Conservation (phyloP, 352 stramenopile genomes). For the Pythium utonaiense region DNA sequence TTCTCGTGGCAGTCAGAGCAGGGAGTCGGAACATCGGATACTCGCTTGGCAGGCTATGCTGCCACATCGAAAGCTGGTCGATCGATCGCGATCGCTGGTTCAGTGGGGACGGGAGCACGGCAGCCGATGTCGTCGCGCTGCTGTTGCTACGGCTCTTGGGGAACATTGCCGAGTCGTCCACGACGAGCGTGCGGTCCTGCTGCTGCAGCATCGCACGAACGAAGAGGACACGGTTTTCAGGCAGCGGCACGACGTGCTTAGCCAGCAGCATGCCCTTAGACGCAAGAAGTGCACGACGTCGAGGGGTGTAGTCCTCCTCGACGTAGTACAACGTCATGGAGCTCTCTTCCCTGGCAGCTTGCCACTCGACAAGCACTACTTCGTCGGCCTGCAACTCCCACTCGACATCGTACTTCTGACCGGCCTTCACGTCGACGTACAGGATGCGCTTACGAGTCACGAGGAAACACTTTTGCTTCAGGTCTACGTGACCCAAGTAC, state of each 20-base stretch:
- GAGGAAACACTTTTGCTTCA: slow-evolving; percentile 82
- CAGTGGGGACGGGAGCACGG: slow-evolving; percentile 23
- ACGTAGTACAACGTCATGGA: slow-evolving; percentile 64
- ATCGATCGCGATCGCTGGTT: slow-evolving; percentile 38
- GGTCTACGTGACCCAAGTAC: slow-evolving; percentile 78
- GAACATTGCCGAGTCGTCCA: slow-evolving; percentile 43
- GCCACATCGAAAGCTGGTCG: slow-evolving; percentile 38
- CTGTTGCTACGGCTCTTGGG: slow-evolving; percentile 11
- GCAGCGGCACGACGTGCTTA: slow-evolving; percentile 70
- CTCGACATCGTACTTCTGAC: slow-evolving; percentile 69
- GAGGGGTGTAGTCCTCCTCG: slow-evolving; percentile 59
- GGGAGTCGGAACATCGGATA: slow-evolving; percentile 73
- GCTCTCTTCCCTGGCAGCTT: slow-evolving; percentile 22
- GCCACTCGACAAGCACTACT: slow-evolving; percentile 74
- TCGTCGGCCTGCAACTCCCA: slow-evolving; percentile 82
- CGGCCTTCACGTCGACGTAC: slow-evolving; percentile 64
- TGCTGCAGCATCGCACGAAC: slow-evolving; percentile 85
- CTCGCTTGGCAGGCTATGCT: slow-evolving; percentile 37
- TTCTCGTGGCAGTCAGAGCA: slow-evolving; percentile 12
- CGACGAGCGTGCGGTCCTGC: slow-evolving; percentile 70
- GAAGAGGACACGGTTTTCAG: slow-evolving; percentile 75
- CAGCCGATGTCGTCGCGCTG: slow-evolving; percentile 3
- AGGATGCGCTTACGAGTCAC: slow-evolving; percentile 83
- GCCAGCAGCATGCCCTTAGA: slow-evolving; percentile 69
- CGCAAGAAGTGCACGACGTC: slow-evolving; percentile 32